Percentiles rank a stretch among this genome's conserved stretches.
Conservation (phyloP, 371 early-diverging fungal species). For the Furculomyces boomerangus region DNA sequence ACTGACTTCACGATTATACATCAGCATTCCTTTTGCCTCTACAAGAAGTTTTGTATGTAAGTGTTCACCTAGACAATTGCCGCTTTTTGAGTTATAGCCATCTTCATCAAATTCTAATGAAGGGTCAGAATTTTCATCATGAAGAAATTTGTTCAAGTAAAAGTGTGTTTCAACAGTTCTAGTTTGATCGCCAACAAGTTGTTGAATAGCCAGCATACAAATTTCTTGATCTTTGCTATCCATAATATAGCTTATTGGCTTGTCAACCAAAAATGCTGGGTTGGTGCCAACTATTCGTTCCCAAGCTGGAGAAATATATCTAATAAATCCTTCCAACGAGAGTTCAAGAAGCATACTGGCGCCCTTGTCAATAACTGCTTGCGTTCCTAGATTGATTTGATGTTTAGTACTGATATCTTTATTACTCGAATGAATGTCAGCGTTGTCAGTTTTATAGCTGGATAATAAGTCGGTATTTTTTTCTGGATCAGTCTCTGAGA, state of each 20-base stretch:
- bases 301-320: conserved; percentile 20
- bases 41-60: conserved; percentile 28
- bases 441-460: too few species aligned
- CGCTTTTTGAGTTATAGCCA: conserved; percentile 3
- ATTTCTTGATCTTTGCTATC: conserved; percentile 31
- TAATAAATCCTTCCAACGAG: conserved; percentile 15
- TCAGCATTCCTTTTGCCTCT: conserved; percentile 84
- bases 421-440: background rate
- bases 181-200: conserved; percentile 44
- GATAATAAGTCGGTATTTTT: too few species aligned
- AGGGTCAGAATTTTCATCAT: background rate
- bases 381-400: background rate
- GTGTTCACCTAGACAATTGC: conserved; percentile 7
- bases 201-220: conserved; percentile 45
- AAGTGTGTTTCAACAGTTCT: conserved; percentile 60
- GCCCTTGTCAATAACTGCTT: conserved; percentile 9
- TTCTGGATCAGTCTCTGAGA: too few species aligned
- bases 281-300: conserved; percentile 9
- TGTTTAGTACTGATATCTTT: background rate
- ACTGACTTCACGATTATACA: conserved; percentile 46
- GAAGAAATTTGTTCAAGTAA: conserved; percentile 22
- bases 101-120: background rate
- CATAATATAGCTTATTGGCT: conserved; percentile 13
- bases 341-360: conserved; percentile 19
- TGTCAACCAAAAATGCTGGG: conserved; percentile 9